These are phyloP conservation scores for Zangia roseola DNA, from an alignment of 768 basidiomycete species.

Conservation along the genomic window DNA sequence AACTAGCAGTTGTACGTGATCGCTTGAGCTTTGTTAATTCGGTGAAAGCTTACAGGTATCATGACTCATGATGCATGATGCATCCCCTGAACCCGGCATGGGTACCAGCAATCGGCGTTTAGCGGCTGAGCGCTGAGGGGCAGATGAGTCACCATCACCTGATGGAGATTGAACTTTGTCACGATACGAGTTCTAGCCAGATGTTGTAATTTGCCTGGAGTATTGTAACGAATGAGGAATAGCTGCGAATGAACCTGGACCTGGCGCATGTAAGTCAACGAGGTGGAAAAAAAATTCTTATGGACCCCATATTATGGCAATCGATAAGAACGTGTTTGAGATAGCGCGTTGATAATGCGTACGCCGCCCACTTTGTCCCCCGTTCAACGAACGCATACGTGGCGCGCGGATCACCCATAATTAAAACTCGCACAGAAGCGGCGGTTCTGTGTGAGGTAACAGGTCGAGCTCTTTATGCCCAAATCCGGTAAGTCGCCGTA, in stretches of 20 bases:
- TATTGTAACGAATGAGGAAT: no score
- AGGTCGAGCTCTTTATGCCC: not conserved
- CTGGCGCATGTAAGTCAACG: constrained; percentile 1
- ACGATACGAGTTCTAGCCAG: not conserved
- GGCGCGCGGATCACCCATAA: constrained; percentile 6
- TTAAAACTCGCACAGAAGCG: not conserved
- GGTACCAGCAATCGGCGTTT: not conserved
- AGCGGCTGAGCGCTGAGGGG: not conserved
- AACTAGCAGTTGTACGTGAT: constrained; percentile 15
- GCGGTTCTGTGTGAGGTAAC: constrained; percentile 9
- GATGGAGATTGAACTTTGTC: constrained; percentile 3
- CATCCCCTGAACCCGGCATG: no score
- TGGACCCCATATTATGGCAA: not conserved
- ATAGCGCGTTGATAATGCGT: constrained; percentile 4
- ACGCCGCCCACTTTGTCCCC: no score
- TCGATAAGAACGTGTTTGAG: constrained; percentile 6
- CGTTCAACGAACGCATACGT: no score
- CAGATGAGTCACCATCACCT: not conserved
- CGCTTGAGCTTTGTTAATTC: not conserved
- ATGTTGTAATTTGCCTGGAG: constrained; percentile 2
- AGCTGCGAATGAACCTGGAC: not conserved
- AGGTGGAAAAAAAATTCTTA: not conserved
- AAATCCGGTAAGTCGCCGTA: not conserved
- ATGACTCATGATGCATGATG: no score
- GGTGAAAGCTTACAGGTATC: no score